Percentiles rank a stretch among this genome's conserved stretches.
These are phyloP conservation scores for Pseudogymnoascus sp. DNA, from an alignment of 2,329 filamentous ascomycete species.

Conservation along the genomic window DNA sequence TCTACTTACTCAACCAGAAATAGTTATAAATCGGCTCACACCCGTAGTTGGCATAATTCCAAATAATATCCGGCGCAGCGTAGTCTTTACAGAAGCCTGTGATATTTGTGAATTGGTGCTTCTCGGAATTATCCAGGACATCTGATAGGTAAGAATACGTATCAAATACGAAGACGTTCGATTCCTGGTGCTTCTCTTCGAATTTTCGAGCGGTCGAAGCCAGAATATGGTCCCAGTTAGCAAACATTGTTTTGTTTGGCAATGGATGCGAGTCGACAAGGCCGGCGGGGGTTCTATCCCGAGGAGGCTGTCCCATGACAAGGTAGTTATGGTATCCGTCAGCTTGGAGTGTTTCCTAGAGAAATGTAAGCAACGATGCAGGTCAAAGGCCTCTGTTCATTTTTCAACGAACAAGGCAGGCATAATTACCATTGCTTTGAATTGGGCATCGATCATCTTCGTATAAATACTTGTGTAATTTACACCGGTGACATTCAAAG, in stretches of 20 bases:
- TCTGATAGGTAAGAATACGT: conserved; percentile 35
- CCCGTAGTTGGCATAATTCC: conserved; percentile 37
- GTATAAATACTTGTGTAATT: conserved; percentile 40
- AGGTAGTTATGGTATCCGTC: conserved; percentile 40
- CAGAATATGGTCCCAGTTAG: conserved; percentile 37
- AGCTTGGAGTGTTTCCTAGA: conserved; percentile 30
- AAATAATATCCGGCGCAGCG: conserved; percentile 38
- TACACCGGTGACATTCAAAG: conserved; percentile 31
- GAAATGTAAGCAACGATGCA: background rate
- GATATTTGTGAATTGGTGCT: conserved; percentile 39
- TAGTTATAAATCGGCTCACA: conserved; percentile 37
- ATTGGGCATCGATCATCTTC: conserved; percentile 34
- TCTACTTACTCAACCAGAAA: conserved; percentile 38
- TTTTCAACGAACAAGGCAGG: background rate
- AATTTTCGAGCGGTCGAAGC: conserved; percentile 15
- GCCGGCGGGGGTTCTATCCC: conserved; percentile 35
- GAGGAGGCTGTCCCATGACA: conserved; percentile 44
- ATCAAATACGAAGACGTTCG: conserved; percentile 37
- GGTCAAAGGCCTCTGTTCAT: background rate
- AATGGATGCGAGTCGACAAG: conserved; percentile 30
- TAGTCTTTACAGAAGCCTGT: conserved; percentile 39
- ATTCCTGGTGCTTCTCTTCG: conserved; percentile 23
- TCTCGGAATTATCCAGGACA: conserved; percentile 35
- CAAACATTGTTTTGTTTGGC: conserved; percentile 41
- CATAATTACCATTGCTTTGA: conserved; percentile 29